Conservation (phyloP, 441 rosid genomes). For the Biscutella auriculata region DNA sequence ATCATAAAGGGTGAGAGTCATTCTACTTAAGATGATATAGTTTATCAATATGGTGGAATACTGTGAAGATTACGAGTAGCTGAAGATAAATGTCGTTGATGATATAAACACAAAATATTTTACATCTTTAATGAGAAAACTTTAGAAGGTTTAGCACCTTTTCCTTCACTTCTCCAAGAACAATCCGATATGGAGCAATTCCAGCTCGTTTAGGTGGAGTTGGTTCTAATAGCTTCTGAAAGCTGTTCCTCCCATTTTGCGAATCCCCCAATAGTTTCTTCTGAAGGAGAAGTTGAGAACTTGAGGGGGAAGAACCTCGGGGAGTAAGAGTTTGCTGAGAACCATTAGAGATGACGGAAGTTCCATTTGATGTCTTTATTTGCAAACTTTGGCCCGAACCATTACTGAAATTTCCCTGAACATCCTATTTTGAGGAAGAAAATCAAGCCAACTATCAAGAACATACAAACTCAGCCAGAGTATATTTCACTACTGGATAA, state of each 20-base stretch:
- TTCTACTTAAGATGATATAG: not conserved
- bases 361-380: conserved; percentile 35
- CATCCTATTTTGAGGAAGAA: conserved; percentile 28
- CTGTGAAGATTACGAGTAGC: not conserved
- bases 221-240: conserved; percentile 90
- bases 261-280: conserved; percentile 71
- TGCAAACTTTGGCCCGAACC: conserved; percentile 19
- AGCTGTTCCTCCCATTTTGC: conserved; percentile 77
- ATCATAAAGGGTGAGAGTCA: conserved; percentile 1
- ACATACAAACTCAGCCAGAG: not conserved
- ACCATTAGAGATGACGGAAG: conserved; percentile 28
- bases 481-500: not conserved
- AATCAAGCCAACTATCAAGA: conserved; percentile 1
- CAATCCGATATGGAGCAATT: conserved; percentile 81
- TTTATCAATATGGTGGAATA: not conserved
- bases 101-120: not conserved
- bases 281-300: conserved; percentile 46
- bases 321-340: conserved; percentile 31
- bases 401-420: conserved; percentile 10
- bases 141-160: conserved; percentile 38
- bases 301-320: conserved; percentile 41
- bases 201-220: conserved; percentile 64
- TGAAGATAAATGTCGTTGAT: not conserved
- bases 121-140: not conserved
- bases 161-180: conserved; percentile 83